Evolutionary conservation across 257 asterid genomes (phyloP), one percentile per base, ranked within the genome.

Genomic region (Rehmannia glutinosa): DNA sequence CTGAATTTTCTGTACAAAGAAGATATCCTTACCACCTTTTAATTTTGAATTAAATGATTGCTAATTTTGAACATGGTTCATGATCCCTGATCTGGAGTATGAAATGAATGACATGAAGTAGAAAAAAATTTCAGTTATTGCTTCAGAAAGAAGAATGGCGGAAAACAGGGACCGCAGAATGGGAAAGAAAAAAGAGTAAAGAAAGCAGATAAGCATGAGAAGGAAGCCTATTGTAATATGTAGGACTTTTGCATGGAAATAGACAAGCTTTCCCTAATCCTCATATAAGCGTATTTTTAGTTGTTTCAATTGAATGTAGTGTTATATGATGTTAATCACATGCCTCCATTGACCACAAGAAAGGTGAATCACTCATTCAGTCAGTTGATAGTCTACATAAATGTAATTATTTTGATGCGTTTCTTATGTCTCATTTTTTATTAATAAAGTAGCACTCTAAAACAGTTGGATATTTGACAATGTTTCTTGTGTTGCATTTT

Each of bases 401-500:
- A 32, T 38, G 30, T 8, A 43, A 11, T 28, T 47, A 19, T 16
- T 13, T 21, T 38, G 12, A 49, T 61, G 55, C 66, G 32, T 27
- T 12, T 41, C 52, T 67, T 49, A n/a, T 43, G 57, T 50, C 47
- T 52, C 30, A 27, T 55, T 47, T 16, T 47, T n/a, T 49, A 2
- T 15, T 27, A 6, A 47, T 49, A 36, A 49, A 43, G 33, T 36
- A 56, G 19, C 53, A 41, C 33, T 65, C 36, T 52, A 61, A 38
- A 55, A 62, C 24, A 2, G 19, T 16, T 8, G 19, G 11, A 28
- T 35, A 23, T 81, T 64, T 72, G 56, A 78, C 70, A 38, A 16
- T 39, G 10, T 73, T 56, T 71, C 62, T 74, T 67, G 15, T 77
- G 73, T 70, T 66, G 41, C 67, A 16, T 63, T 80, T 78, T 58